Percentiles rank a stretch among this genome's conserved stretches.
phyloP scores from a whole-genome alignment of 345 rosid genomes.

The Lenwebbia sp. region DNA sequence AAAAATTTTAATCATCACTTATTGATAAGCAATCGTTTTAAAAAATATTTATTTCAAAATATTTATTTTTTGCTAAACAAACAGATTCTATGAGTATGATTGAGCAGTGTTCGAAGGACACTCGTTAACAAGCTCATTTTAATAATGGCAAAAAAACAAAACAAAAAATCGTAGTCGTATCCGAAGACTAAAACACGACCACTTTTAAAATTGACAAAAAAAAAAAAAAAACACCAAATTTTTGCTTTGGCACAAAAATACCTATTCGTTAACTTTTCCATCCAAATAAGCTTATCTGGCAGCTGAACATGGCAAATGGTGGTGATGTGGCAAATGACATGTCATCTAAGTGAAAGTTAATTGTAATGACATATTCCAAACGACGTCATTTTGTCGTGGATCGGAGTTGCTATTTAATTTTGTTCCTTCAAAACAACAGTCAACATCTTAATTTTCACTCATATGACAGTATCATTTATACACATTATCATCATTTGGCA shows the following conservation, averaged over 20 bases:
- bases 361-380: background rate
- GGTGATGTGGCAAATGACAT: background rate
- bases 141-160: background rate
- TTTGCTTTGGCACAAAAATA: background rate
- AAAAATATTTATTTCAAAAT: background rate
- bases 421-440: background rate
- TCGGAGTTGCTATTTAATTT: background rate
- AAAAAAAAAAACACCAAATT: background rate
- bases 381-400: background rate
- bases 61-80: background rate
- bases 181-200: background rate
- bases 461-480: background rate
- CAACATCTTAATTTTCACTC: background rate
- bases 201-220: background rate
- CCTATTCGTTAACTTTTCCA: background rate
- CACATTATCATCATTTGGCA: background rate
- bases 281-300: background rate
- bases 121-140: fast-evolving
- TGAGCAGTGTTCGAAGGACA: background rate
- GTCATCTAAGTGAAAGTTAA: background rate
- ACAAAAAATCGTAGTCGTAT: background rate
- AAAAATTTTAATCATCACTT: background rate
- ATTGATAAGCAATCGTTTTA: background rate
- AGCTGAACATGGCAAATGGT: background rate
- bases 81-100: background rate